These are phyloP conservation scores for Tremellales sp. DNA, from an alignment of 1,284 basidiomycete species.

Conservation along the genomic window DNA sequence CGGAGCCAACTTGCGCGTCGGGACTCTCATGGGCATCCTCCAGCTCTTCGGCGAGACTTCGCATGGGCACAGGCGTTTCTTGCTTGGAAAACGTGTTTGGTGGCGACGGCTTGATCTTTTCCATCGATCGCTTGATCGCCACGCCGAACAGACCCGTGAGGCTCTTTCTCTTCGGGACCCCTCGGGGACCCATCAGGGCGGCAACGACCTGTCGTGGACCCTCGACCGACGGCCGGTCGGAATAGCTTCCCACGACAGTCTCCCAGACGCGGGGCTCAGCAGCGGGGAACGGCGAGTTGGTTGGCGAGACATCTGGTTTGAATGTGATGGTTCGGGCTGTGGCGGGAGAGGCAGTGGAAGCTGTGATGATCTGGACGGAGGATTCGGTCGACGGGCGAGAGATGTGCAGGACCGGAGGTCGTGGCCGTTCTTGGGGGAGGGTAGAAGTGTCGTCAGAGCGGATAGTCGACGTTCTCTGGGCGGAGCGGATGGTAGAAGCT, in stretches of 20 bases:
- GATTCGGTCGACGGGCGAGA: constrained; percentile 23
- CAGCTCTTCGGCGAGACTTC: constrained; percentile 24
- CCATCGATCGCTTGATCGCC: constrained; percentile 22
- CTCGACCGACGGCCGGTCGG: constrained; percentile 6
- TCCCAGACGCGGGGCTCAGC: constrained; percentile 13
- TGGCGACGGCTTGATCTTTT: constrained; percentile 14
- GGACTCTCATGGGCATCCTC: constrained; percentile 12
- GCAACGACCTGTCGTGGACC: constrained; percentile 13
- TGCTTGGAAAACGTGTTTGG: background rate
- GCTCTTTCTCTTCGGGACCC: constrained; percentile 40
- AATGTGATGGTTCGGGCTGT: background rate
- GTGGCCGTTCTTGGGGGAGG: background rate
- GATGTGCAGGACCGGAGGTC: constrained; percentile 20
- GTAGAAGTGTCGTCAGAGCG: background rate
- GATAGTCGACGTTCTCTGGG: no score
- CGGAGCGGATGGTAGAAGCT: no score
- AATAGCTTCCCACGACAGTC: constrained; percentile 13
- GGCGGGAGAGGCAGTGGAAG: background rate
- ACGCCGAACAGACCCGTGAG: constrained; percentile 38
- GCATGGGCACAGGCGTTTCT: background rate
- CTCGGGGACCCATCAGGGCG: constrained; percentile 13
- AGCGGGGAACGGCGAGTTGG: constrained; percentile 1
- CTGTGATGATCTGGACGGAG: background rate
- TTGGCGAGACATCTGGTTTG: background rate
- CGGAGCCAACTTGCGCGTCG: background rate